Evolutionary conservation across 2,329 filamentous ascomycete species (phyloP).

Genomic region (Biscogniauxia marginata): DNA sequence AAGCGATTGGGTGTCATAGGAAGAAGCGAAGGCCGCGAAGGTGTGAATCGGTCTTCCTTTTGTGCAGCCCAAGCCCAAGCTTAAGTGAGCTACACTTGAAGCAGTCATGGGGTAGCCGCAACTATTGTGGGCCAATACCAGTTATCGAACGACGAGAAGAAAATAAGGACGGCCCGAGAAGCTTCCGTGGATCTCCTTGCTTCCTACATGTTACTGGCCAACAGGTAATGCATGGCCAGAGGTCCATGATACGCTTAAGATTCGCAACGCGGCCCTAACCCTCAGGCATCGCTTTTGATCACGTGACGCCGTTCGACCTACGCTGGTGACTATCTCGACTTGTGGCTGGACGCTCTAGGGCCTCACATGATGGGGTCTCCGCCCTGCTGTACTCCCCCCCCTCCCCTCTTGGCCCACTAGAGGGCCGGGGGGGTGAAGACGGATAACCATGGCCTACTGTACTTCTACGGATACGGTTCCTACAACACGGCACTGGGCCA

Average conservation of each 20-base stretch:
- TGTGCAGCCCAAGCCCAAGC: neutral
- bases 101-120: neutral
- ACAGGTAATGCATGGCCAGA: neutral
- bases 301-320: slow-evolving; percentile 31
- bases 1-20: slow-evolving; percentile 46
- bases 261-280: neutral
- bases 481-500: slow-evolving; percentile 16
- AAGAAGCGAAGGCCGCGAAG: slow-evolving; percentile 24
- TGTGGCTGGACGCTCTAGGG: slow-evolving; percentile 19
- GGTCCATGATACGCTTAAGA: neutral
- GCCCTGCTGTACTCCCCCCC: slow-evolving; percentile 15
- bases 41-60: slow-evolving; percentile 4
- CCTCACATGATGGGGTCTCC: slow-evolving; percentile 18
- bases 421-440: slow-evolving; percentile 5
- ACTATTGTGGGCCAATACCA: neutral
- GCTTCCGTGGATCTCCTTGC: neutral
- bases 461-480: slow-evolving; percentile 16
- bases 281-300: slow-evolving; percentile 27
- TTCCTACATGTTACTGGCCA: neutral
- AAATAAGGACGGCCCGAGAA: neutral
- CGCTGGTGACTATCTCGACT: slow-evolving; percentile 16
- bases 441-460: slow-evolving; percentile 3
- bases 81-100: neutral
- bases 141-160: neutral
- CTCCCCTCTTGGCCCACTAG: slow-evolving; percentile 7